Evolutionary conservation across 768 basidiomycete genomes (phyloP).

Genomic region (Kwoniella dejecticola): DNA sequence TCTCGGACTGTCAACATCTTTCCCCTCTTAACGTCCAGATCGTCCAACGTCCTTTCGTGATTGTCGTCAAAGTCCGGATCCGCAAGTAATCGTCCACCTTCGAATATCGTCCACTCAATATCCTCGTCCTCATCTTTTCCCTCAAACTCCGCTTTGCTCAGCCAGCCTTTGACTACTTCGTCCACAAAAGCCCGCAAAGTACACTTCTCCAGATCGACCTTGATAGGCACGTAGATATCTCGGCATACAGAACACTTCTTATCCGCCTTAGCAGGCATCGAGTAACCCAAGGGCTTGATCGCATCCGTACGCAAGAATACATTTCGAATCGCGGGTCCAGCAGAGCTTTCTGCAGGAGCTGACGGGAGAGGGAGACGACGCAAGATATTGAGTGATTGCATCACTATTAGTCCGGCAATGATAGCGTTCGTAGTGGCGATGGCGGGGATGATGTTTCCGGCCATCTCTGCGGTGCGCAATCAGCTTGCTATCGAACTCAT

Average conservation of each 20-base stretch:
- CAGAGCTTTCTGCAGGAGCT: conserved; percentile 2
- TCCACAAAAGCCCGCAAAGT: conserved; percentile 73
- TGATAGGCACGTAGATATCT: conserved; percentile 74
- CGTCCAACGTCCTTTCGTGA: conserved; percentile 73
- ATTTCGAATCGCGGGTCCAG: conserved; percentile 41
- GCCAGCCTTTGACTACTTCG: conserved; percentile 63
- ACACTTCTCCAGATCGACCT: conserved; percentile 70
- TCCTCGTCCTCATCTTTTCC: conserved; percentile 57
- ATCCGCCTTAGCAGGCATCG: conserved; percentile 70
- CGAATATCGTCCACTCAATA: conserved; percentile 67
- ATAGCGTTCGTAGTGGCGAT: conserved; percentile 99
- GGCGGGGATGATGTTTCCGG: conserved; percentile 98
- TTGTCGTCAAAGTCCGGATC: conserved; percentile 97
- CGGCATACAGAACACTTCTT: conserved; percentile 79
- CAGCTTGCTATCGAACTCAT: too few species aligned
- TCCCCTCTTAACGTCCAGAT: conserved; percentile 74
- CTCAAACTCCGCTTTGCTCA: conserved; percentile 19
- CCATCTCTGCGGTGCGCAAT: conserved; percentile 72
- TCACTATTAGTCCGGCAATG: conserved; percentile 88
- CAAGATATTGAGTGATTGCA: conserved; percentile 83
- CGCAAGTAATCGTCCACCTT: conserved; percentile 80
- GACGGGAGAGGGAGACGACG: conserved; percentile 53
- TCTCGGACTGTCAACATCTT: conserved; percentile 87
- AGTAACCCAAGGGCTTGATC: conserved; percentile 72
- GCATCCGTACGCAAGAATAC: conserved; percentile 80